Evolutionary conservation across 2,329 filamentous ascomycete genomes (phyloP).

Genomic region (Stemphylium lycopersici): DNA sequence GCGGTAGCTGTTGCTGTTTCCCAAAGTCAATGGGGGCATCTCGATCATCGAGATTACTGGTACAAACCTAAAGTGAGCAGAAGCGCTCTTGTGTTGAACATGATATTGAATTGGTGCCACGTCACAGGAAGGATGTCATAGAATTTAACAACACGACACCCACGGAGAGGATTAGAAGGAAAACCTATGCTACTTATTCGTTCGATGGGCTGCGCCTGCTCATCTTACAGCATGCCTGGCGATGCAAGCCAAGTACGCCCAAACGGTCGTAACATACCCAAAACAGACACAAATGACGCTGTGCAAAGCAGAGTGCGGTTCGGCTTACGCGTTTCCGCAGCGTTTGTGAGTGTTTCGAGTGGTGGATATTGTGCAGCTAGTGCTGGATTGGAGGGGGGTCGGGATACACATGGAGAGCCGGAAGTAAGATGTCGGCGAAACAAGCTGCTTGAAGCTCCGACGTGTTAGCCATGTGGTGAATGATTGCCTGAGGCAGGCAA

Average conservation of each 20-base stretch:
- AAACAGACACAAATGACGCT: constrained; percentile 23
- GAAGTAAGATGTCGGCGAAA: constrained; percentile 34
- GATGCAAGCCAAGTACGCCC: constrained; percentile 17
- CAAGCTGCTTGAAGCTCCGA: constrained; percentile 26
- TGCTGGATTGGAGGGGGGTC: constrained; percentile 9
- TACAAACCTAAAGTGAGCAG: constrained; percentile 24
- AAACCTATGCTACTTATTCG: constrained; percentile 6
- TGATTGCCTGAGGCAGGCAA: constrained; percentile 3
- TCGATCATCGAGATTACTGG: background rate
- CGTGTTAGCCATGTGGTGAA: background rate
- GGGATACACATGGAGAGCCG: constrained; percentile 40
- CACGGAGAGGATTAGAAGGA: background rate
- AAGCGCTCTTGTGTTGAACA: constrained; percentile 5
- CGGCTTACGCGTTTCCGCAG: constrained; percentile 34
- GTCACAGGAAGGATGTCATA: background rate
- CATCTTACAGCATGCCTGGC: constrained; percentile 2
- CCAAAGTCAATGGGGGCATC: constrained; percentile 6
- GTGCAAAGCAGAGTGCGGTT: constrained; percentile 13
- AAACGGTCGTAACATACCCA: constrained; percentile 8
- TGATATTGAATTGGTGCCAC: constrained; percentile 14
- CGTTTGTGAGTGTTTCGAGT: constrained; percentile 23
- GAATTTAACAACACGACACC: background rate
- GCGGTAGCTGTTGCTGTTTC: constrained; percentile 8
- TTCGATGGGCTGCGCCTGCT: constrained; percentile 7
- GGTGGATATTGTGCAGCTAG: constrained; percentile 18